phyloP scores from a whole-genome alignment of 2,329 filamentous ascomycete genomes.

The Dactylella cylindrospora region DNA sequence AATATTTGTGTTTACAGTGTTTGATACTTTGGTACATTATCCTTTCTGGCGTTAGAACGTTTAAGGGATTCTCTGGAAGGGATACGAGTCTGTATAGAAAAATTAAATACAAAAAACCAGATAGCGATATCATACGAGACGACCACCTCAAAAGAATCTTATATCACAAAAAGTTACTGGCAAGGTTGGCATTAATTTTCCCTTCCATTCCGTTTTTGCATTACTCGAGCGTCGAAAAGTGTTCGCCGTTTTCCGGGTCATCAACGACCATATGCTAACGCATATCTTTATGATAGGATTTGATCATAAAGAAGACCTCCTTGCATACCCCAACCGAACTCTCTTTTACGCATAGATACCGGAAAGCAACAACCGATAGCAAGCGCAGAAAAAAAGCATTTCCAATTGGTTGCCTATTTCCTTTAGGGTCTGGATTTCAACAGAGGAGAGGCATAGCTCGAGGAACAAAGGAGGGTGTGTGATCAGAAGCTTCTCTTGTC shows the following conservation, averaged over 20 bases:
- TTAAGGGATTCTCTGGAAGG: conserved; percentile 5
- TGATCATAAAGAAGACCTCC: conserved; percentile 25
- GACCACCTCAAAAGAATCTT: conserved; percentile 18
- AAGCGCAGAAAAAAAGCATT: no score
- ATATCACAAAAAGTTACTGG: conserved; percentile 6
- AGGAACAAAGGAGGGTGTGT: conserved; percentile 21
- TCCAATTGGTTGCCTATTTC: conserved; percentile 39
- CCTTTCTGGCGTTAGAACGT: conserved; percentile 30
- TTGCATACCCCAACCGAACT: conserved; percentile 37
- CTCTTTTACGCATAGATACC: conserved; percentile 32
- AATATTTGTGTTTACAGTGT: conserved; percentile 20
- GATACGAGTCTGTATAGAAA: conserved; percentile 23
- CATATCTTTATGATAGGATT: conserved; percentile 23
- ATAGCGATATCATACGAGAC: conserved; percentile 29
- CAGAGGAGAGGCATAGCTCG: conserved; percentile 9
- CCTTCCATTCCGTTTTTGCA: conserved; percentile 21
- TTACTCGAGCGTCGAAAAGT: conserved; percentile 10
- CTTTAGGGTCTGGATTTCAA: conserved; percentile 30
- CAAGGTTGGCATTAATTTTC: conserved; percentile 28
- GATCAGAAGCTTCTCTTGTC: conserved; percentile 32
- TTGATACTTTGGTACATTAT: conserved; percentile 17
- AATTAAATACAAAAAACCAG: conserved; percentile 35
- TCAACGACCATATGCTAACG: no score
- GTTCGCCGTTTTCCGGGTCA: conserved; percentile 32
- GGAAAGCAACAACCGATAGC: conserved; percentile 38